phyloP scores from a whole-genome alignment of 2,329 filamentous ascomycete species.

The Alternaria infectoria region DNA sequence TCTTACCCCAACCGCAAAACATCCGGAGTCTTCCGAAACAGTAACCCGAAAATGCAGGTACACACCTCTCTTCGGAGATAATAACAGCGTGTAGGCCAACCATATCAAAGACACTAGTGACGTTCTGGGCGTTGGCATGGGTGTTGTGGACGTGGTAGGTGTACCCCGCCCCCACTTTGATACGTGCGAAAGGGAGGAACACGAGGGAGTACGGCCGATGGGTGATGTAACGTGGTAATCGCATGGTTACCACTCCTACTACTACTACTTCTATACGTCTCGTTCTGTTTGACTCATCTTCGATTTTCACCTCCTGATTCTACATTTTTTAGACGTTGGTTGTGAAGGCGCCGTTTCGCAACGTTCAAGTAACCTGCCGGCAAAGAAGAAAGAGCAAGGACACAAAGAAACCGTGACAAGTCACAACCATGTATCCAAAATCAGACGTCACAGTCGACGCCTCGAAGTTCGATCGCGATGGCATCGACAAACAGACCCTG shows the following conservation, averaged over 20 bases:
- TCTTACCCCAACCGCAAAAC: neutral
- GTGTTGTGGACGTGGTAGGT: too few species aligned
- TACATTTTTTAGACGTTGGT: too few species aligned
- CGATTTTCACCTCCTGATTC: neutral
- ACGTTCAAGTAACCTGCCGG: neutral
- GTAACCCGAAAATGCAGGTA: conserved; percentile 20
- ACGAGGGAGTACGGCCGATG: neutral
- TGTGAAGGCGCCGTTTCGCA: fast-evolving
- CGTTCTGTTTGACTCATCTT: neutral
- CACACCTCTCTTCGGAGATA: neutral
- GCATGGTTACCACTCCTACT: too few species aligned
- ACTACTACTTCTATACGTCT: neutral
- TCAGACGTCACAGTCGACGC: conserved; percentile 52
- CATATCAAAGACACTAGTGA: neutral
- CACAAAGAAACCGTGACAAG: neutral
- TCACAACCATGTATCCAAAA: conserved; percentile 32
- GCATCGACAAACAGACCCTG: conserved; percentile 50
- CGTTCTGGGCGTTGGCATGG: too few species aligned
- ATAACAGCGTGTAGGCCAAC: neutral
- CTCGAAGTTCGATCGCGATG: conserved; percentile 53
- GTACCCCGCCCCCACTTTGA: conserved; percentile 10
- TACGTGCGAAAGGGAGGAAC: neutral
- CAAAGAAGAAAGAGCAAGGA: neutral
- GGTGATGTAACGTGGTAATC: neutral
- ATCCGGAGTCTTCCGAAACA: conserved; percentile 17